These are phyloP conservation scores for Tilletia indica DNA, from an alignment of 1,284 basidiomycete species.

Conservation along the genomic window DNA sequence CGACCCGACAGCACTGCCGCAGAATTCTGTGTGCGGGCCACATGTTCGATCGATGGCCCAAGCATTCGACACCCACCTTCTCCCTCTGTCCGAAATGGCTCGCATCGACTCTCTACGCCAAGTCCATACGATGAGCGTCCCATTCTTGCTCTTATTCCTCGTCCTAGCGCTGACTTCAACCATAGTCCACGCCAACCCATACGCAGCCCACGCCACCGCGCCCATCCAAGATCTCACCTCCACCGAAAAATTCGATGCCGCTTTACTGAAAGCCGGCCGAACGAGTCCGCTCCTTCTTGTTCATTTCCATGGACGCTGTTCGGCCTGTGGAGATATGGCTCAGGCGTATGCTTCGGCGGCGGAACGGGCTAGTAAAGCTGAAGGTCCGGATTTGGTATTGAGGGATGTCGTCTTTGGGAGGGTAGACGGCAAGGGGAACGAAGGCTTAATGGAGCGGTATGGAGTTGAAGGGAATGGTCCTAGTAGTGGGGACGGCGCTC, in stretches of 20 bases:
- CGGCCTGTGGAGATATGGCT: not conserved
- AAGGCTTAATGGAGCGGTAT: not conserved
- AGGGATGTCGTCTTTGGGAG: constrained; percentile 1
- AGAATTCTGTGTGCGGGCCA: too few species aligned
- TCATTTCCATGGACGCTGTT: constrained; percentile 12
- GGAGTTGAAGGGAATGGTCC: constrained; percentile 2
- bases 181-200: not conserved
- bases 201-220: not conserved
- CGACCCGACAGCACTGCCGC: too few species aligned
- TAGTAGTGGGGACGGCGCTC: not conserved
- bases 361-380: not conserved
- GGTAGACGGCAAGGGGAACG: not conserved
- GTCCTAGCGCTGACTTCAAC: too few species aligned
- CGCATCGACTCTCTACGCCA: too few species aligned
- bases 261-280: not conserved
- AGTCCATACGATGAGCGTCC: too few species aligned
- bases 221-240: not conserved
- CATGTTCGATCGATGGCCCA: too few species aligned
- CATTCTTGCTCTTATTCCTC: too few species aligned
- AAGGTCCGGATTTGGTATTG: not conserved
- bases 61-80: too few species aligned
- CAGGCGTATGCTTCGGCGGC: not conserved
- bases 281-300: not conserved
- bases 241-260: not conserved
- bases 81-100: too few species aligned